phyloP scores from a whole-genome alignment of 371 early-diverging fungal species.

The Mortierella sp. region DNA sequence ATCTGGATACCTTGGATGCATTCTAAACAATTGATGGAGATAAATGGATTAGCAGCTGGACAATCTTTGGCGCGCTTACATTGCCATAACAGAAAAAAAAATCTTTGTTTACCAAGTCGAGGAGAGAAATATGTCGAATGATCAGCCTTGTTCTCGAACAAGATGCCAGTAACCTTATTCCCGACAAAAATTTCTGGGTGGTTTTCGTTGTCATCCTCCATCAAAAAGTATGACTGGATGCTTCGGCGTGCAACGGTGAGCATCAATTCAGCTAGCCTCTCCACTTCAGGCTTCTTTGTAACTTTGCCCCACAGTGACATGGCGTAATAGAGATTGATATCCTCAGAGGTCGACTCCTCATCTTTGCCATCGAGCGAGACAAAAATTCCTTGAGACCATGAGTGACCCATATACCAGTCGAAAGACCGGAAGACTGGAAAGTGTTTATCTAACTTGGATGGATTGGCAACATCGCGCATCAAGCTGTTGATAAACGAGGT shows the following conservation, averaged over 20 bases:
- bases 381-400: slow-evolving; percentile 84
- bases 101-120: slow-evolving; percentile 17
- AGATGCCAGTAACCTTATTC: slow-evolving; percentile 79
- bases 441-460: slow-evolving; percentile 62
- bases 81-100: not conserved
- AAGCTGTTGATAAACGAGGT: slow-evolving; percentile 49
- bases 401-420: slow-evolving; percentile 86
- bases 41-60: not conserved
- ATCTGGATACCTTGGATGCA: slow-evolving; percentile 87
- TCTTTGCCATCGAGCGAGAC: slow-evolving; percentile 77
- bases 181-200: slow-evolving; percentile 63
- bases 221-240: slow-evolving; percentile 75
- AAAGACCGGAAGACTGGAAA: slow-evolving; percentile 78
- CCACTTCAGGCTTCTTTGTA: slow-evolving; percentile 57
- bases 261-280: slow-evolving; percentile 62
- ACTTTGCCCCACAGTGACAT: slow-evolving; percentile 73
- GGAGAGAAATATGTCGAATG: slow-evolving; percentile 62
- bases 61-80: no score
- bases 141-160: slow-evolving; percentile 80
- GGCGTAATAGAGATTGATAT: slow-evolving; percentile 82
- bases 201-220: slow-evolving; percentile 64
- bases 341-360: slow-evolving; percentile 83
- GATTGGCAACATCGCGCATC: slow-evolving; percentile 79
- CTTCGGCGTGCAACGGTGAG: slow-evolving; percentile 70
- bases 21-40: slow-evolving; percentile 52